Base-by-base conservation (phyloP, 192 early-diverging fungal genomes). In the Coemansia asiatica region DNA sequence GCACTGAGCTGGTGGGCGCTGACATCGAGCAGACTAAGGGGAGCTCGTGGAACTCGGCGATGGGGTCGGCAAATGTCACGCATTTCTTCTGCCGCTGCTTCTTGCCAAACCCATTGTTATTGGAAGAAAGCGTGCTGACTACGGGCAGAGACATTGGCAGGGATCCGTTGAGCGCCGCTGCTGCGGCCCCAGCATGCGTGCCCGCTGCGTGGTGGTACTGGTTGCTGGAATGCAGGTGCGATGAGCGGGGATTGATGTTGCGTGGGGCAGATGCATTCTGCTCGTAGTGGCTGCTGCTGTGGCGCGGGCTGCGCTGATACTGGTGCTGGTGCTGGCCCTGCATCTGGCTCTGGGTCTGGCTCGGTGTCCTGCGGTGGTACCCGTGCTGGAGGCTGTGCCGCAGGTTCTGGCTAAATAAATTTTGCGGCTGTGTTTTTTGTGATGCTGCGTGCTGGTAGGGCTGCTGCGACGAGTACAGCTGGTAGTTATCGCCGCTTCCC, bases 11-110 rank as follows among this genome's bases (percentile, higher is more conserved):
- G 54, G 26, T 27, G 21, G 72, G 67, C 1, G 66, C 67, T 2
- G 58, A 69, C 5, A 66, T 61, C 21, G 64, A 33, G n/a, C 33
- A 19, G 54, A 29, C n/a, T 7, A 6, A 22, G 23, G 71, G 64
- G 50, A 68, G 50, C 22, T 68, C 46, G 4, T 46, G 36, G 23
- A 53, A 56, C 16, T 68, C 63, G 33, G 66, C 70, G 28, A 78
- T 68, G 4, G 75, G 75, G 48, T 78, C 60, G 40, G 66, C 75
- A 66, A 78, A 78, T n/a, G 70, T 72, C 35, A 72, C 75, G 12
- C 59, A 55, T 53, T 78, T 75, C 27, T 31, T 31, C 16, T 51
- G 49, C 31, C 72, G 69, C 23, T 61, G 66, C 66, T 62, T 63
- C 49, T 56, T 56, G 2, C 13, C 31, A 28, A 4, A 56, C 8